Conservation (phyloP, 202 grass and related monocot genomes). For the Panicum hallii region DNA sequence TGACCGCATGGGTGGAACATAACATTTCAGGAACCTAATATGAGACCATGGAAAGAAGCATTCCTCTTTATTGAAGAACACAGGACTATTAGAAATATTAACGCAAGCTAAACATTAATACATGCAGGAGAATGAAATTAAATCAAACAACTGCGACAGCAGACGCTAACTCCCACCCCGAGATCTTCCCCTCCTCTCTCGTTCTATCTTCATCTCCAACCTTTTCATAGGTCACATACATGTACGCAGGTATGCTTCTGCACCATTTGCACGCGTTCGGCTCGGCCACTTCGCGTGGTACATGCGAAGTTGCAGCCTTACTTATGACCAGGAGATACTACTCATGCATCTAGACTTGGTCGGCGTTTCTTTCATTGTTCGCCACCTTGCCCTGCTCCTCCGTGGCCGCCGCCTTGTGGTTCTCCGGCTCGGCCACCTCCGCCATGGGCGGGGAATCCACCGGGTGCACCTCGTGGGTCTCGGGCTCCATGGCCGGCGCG, state of each 20-base stretch:
- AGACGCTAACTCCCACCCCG: background rate
- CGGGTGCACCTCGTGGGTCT: slow-evolving; percentile 27
- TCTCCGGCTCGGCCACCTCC: background rate
- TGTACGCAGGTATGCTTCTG: no score
- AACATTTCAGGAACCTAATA: no score
- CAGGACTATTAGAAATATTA: background rate
- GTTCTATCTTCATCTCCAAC: background rate
- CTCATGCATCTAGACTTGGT: slow-evolving; percentile 1
- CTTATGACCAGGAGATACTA: background rate
- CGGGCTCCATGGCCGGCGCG: slow-evolving; percentile 11
- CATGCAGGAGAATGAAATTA: background rate
- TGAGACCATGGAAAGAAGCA: background rate
- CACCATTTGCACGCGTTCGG: no score
- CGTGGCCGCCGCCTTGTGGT: background rate
- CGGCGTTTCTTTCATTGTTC: background rate
- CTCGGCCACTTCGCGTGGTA: no score
- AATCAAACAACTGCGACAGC: background rate
- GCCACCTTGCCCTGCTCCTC: background rate
- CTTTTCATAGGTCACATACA: background rate
- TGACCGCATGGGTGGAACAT: no score
- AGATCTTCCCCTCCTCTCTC: background rate
- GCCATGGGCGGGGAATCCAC: no score
- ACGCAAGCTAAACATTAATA: background rate
- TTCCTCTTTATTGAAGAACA: no score
- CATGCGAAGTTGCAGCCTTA: background rate